Base-by-base conservation (phyloP, 2,329 filamentous ascomycete genomes). In the Cladophialophora immunda region DNA sequence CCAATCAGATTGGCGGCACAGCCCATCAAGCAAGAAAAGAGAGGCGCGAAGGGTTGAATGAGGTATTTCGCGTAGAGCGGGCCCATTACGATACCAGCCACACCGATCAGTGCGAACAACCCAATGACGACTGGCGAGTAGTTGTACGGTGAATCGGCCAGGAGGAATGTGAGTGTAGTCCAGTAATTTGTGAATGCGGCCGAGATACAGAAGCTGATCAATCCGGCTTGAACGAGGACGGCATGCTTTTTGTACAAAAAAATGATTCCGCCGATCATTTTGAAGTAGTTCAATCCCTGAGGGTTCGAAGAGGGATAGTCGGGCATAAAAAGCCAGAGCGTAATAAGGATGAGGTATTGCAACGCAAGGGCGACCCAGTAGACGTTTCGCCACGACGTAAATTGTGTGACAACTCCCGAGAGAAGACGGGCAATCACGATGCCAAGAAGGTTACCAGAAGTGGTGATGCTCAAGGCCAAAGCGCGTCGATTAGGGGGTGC, bases 301-400 rank as follows among this genome's bases (percentile, higher is more conserved):
- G 87, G 88, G 74, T 93, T 94, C 3, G 90, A 90, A 1, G 86
- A 85, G 0, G 92, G 92, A 71, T 95, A 95, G 76, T 94, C 91
- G 0, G 92, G 92, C 89, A 95, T 90, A 77, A 89, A 92, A 53
- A 88, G 75, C 81, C 87, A 94, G 5, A 94, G 84, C 0, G 89
- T 78, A 6, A 81, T 70, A 64, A 90, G 85, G 68, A 94, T 89
- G 8, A 87, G 74, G 72, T 87, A 89, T 77, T 95, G 92, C 0
- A 92, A 80, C 0, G 84, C 91, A 4, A 94, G 85, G 0, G 90
- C 86, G 67, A 94, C 82, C 90, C 91, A 94, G 81, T 93, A 95
- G 7, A 94, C 88, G 66, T 86, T 87, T 27, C 92, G 84, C 92
- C 92, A 95, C 69, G 85, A 83, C 0, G 88, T 89, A 74, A 87